These are phyloP conservation scores for Trichophyton mentagrophytes DNA, from an alignment of 2,329 filamentous ascomycete species.

Conservation along the genomic window DNA sequence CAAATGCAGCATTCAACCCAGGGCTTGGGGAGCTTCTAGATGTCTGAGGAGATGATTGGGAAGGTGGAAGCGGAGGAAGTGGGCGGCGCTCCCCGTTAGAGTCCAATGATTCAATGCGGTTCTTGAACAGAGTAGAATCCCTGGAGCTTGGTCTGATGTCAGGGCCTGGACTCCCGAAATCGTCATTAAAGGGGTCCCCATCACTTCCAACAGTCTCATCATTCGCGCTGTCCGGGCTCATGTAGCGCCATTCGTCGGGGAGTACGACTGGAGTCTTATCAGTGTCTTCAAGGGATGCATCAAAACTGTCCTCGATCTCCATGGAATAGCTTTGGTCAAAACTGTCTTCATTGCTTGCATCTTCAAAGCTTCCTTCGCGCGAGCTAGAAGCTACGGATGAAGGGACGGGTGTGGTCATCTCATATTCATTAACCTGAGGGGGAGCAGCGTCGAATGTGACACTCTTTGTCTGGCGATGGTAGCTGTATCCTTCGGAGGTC, in stretches of 20 bases:
- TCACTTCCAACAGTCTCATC: conserved; percentile 41
- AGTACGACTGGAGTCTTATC: conserved; percentile 97
- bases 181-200: conserved; percentile 55
- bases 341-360: conserved; percentile 58
- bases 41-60: conserved; percentile 27
- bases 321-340: conserved; percentile 45
- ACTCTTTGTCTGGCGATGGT: conserved; percentile 83
- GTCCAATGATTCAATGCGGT: conserved; percentile 57
- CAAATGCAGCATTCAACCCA: conserved; percentile 51
- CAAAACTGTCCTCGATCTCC: conserved; percentile 76
- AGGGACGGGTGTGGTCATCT: conserved; percentile 93
- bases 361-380: conserved; percentile 85
- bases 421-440: conserved; percentile 92
- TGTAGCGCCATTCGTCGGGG: conserved; percentile 84
- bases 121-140: conserved; percentile 29
- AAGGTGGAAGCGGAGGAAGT: conserved; percentile 66
- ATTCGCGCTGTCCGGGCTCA: conserved; percentile 53
- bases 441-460: conserved; percentile 93
- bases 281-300: conserved; percentile 86
- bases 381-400: conserved; percentile 83
- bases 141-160: conserved; percentile 39
- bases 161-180: conserved; percentile 54
- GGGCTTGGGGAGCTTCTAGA: conserved; percentile 43
- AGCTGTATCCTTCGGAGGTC: conserved; percentile 23
- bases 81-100: conserved; percentile 75